Evolutionary conservation across 2,329 filamentous ascomycete genomes (phyloP).

Genomic region (Penicillium concentricum): DNA sequence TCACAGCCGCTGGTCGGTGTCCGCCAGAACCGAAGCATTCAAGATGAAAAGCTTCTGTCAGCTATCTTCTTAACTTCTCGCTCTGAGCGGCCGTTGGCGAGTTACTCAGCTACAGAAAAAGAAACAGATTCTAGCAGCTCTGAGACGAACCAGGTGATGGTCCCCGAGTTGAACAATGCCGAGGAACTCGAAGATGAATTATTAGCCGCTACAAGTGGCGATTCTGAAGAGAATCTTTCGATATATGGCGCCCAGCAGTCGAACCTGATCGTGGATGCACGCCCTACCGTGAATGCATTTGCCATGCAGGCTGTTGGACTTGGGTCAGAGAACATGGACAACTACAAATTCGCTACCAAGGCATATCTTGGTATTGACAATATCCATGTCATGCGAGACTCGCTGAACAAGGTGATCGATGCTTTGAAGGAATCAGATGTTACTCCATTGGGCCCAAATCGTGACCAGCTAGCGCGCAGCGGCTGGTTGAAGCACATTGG

Average conservation of each 20-base stretch:
- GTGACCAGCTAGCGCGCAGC: constrained; percentile 77
- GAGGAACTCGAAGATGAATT: constrained; percentile 70
- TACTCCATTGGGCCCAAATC: constrained; percentile 75
- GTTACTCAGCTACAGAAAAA: constrained; percentile 39
- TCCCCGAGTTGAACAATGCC: constrained; percentile 58
- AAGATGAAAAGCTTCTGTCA: constrained; percentile 90
- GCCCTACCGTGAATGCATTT: constrained; percentile 89
- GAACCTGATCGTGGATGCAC: constrained; percentile 93
- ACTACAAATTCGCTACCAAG: constrained; percentile 89
- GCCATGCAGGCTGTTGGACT: constrained; percentile 91
- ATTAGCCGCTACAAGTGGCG: constrained; percentile 54
- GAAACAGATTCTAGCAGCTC: constrained; percentile 49
- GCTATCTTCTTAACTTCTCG: constrained; percentile 82
- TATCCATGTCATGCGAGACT: constrained; percentile 96
- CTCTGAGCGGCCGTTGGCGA: constrained; percentile 44
- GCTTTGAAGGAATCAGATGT: constrained; percentile 91
- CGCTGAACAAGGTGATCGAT: constrained; percentile 81
- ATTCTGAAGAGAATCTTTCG: constrained; percentile 61
- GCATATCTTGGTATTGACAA: constrained; percentile 95
- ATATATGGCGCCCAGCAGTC: constrained; percentile 90
- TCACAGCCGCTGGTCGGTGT: constrained; percentile 90
- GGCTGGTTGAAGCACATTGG: constrained; percentile 89
- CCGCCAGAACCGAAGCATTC: constrained; percentile 82
- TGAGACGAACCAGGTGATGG: constrained; percentile 36
- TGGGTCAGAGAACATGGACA: constrained; percentile 96